These are phyloP conservation scores for Plasmodium relictum DNA, from an alignment of 169 alveolate genomes.

Conservation along the genomic window DNA sequence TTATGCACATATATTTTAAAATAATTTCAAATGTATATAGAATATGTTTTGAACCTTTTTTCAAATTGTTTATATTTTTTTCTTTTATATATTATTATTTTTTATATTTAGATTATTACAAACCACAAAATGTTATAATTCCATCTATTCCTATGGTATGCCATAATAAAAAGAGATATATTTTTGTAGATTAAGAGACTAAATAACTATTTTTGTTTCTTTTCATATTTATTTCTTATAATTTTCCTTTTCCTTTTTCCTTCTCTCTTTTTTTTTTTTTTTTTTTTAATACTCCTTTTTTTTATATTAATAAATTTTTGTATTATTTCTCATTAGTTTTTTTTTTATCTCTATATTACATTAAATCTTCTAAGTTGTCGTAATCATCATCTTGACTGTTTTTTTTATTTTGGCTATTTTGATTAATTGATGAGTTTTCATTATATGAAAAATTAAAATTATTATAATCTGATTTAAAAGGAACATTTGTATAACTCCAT, in stretches of 20 bases:
- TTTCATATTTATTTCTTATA: background rate
- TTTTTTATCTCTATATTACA: background rate
- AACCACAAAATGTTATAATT: conserved; percentile 37
- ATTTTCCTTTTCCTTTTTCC: background rate
- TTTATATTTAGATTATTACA: conserved; percentile 23
- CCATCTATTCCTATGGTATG: conserved; percentile 56
- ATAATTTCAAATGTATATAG: background rate
- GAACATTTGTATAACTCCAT: conserved; percentile 26
- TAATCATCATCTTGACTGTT: conserved; percentile 30
- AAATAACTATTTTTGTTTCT: background rate
- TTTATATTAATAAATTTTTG: too few relatives aligned
- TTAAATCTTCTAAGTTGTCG: conserved; percentile 50
- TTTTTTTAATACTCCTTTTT: background rate
- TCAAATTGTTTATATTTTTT: background rate
- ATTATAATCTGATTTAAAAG: conserved; percentile 27
- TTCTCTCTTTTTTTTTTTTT: background rate
- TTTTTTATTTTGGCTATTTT: background rate
- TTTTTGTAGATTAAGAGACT: conserved; percentile 10
- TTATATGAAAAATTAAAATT: background rate
- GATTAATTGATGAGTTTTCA: conserved; percentile 15
- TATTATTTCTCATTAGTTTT: background rate
- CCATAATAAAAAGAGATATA: conserved; percentile 48
- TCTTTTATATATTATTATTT: background rate
- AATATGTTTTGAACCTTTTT: too few relatives aligned
- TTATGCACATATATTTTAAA: background rate